These are phyloP conservation scores for Ogataea parapolymorpha DNA, from an alignment of 805 yeast genomes.

Conservation along the genomic window DNA sequence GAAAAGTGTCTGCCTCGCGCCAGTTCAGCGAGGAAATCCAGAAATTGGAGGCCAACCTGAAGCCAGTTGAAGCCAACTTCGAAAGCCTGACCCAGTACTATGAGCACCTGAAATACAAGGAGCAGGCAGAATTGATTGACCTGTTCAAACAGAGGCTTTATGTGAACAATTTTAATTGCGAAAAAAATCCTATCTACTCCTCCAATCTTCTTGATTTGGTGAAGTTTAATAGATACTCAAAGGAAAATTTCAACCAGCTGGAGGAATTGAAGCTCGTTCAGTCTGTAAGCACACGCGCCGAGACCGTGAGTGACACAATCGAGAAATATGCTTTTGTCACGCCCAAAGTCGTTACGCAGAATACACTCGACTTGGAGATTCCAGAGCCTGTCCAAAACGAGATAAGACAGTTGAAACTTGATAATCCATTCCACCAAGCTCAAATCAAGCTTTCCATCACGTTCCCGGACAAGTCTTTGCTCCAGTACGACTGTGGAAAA, in stretches of 20 bases:
- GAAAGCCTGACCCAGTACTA: constrained; percentile 56
- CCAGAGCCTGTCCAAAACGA: constrained; percentile 36
- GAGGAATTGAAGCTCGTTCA: constrained; percentile 36
- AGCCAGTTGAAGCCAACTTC: constrained; percentile 30
- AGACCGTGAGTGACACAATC: constrained; percentile 45
- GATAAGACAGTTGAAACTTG: constrained; percentile 28
- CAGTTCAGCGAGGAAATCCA: constrained; percentile 43
- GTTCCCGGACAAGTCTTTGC: constrained; percentile 88
- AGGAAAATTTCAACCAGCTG: constrained; percentile 30
- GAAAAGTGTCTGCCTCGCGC: constrained; percentile 44
- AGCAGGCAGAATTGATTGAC: constrained; percentile 50
- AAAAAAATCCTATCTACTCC: constrained; percentile 66
- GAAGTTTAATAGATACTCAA: constrained; percentile 25
- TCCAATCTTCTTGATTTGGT: constrained; percentile 48
- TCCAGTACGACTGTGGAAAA: constrained; percentile 97
- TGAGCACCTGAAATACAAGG: constrained; percentile 49
- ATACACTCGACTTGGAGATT: constrained; percentile 54
- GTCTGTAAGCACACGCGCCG: constrained; percentile 40
- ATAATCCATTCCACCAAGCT: constrained; percentile 67
- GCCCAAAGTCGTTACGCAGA: constrained; percentile 78
- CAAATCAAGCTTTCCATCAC: constrained; percentile 89
- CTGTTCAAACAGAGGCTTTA: constrained; percentile 55
- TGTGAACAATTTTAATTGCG: constrained; percentile 63
- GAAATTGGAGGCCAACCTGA: constrained; percentile 38
- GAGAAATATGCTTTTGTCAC: constrained; percentile 84